phyloP scores from a whole-genome alignment of 441 rosid genomes.

The Populus hybrid region DNA sequence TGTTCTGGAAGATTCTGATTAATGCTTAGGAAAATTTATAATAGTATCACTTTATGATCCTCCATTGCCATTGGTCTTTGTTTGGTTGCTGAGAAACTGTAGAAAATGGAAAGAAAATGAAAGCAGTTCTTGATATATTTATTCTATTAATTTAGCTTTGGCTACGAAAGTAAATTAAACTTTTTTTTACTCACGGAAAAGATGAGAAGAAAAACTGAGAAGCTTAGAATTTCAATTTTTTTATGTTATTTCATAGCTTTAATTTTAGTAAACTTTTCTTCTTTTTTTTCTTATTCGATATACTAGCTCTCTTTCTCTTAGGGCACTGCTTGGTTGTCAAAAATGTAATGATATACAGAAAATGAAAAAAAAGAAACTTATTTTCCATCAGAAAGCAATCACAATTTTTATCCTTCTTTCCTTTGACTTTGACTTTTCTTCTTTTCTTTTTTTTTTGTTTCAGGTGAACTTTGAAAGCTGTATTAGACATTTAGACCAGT shows the following conservation, averaged over 20 bases:
- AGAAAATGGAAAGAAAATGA: not conserved
- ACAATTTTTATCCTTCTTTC: not conserved
- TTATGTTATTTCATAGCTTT: not conserved
- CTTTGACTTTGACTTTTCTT: no score
- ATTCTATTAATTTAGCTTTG: not conserved
- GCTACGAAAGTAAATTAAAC: no score
- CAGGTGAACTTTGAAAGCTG: constrained; percentile 13
- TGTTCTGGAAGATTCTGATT: not conserved
- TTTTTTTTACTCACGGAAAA: not conserved
- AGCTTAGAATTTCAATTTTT: not conserved
- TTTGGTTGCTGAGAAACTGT: constrained; percentile 22
- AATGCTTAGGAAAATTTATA: not conserved
- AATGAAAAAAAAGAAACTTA: not conserved
- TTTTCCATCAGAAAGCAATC: not conserved
- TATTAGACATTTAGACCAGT: not conserved
- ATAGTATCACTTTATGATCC: not conserved
- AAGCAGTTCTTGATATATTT: not conserved
- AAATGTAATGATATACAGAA: not conserved
- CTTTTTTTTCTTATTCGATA: not conserved
- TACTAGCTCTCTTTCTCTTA: not conserved
- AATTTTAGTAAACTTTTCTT: not conserved
- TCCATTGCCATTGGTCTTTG: not conserved
- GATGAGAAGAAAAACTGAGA: not conserved
- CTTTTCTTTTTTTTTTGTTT: not conserved
- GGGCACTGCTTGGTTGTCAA: constrained; percentile 4